These are phyloP conservation scores for Calycina herbarum DNA, from an alignment of 2,329 filamentous ascomycete genomes.

Conservation along the genomic window DNA sequence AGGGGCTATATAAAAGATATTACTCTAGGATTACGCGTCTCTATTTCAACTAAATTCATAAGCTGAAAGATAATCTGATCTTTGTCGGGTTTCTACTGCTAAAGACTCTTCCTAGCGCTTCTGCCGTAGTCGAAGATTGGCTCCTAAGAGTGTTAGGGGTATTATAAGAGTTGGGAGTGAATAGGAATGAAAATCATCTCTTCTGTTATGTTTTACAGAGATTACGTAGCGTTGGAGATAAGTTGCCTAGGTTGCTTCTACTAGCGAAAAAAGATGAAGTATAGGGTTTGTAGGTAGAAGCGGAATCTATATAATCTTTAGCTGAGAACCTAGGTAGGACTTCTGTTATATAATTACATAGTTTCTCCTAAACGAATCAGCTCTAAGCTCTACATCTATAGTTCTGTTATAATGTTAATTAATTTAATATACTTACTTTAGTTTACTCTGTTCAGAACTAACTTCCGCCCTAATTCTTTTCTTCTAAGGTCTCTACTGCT, in stretches of 20 bases:
- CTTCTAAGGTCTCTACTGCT: no score
- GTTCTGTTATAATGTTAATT: background rate
- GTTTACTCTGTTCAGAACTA: background rate
- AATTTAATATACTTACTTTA: background rate
- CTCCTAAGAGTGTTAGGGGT: background rate
- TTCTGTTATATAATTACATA: no score
- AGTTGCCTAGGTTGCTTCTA: background rate
- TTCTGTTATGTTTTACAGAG: background rate
- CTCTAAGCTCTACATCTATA: no score
- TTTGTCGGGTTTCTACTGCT: background rate
- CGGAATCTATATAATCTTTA: background rate
- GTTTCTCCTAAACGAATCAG: no score
- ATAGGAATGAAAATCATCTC: background rate
- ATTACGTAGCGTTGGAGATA: background rate
- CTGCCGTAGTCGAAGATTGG: background rate
- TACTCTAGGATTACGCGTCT: background rate
- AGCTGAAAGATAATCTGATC: background rate
- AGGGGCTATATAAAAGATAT: background rate
- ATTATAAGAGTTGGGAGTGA: background rate
- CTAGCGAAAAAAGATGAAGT: background rate
- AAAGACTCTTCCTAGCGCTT: background rate
- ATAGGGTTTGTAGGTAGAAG: background rate
- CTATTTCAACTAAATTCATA: conserved; percentile 2
- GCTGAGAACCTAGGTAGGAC: background rate
- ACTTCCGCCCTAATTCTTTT: background rate